These are phyloP conservation scores for Marasmius sp. DNA, from an alignment of 1,284 basidiomycete species.

Conservation along the genomic window DNA sequence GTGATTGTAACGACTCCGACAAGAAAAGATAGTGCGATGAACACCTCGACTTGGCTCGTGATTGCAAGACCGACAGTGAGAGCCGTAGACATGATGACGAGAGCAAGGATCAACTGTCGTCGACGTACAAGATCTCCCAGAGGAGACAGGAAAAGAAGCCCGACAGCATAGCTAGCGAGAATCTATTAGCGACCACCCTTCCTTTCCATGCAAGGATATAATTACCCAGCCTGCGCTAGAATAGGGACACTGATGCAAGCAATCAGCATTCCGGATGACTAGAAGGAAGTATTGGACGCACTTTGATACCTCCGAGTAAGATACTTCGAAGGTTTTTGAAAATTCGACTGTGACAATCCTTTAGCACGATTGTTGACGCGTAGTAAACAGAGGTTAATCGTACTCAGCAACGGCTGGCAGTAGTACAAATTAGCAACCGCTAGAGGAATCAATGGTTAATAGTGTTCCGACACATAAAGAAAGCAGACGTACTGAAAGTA, in stretches of 20 bases:
- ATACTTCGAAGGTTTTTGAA: conserved; percentile 43
- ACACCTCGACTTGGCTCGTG: conserved; percentile 38
- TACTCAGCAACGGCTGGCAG: conserved; percentile 69
- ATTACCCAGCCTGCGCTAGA: conserved; percentile 49
- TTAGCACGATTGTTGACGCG: conserved; percentile 11
- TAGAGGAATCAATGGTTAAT: conserved; percentile 18
- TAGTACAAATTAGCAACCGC: conserved; percentile 71
- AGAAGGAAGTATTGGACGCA: conserved; percentile 22
- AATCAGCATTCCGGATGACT: neutral
- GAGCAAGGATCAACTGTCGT: conserved; percentile 46
- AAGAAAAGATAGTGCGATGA: conserved; percentile 48
- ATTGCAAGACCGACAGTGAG: conserved; percentile 49
- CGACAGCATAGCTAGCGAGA: conserved; percentile 39
- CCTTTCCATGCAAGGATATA: neutral
- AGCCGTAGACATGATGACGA: conserved; percentile 35
- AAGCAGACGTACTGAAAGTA: conserved; percentile 46
- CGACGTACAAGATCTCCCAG: conserved; percentile 54
- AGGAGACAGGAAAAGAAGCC: conserved; percentile 51
- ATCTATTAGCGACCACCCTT: neutral
- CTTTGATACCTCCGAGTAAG: conserved; percentile 60
- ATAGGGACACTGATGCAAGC: conserved; percentile 41
- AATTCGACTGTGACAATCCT: neutral
- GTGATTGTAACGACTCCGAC: conserved; percentile 43
- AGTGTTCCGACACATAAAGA: neutral
- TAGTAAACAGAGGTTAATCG: neutral